Base-by-base conservation (phyloP, 148 eudicot species). In the Chenopodium formosanum region DNA sequence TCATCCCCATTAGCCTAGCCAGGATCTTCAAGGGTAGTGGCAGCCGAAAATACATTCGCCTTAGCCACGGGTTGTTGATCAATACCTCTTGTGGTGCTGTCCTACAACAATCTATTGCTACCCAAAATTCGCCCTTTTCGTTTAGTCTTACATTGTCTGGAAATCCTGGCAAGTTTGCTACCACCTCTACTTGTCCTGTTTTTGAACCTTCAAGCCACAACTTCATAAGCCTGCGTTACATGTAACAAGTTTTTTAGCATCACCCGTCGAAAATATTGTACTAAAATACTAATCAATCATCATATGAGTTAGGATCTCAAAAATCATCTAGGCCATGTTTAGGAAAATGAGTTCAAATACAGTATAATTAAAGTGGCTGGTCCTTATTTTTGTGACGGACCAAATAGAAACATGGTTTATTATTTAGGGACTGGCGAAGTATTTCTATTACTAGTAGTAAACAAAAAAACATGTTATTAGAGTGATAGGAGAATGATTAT, bases 51-150 rank as follows among this genome's bases (percentile, higher is more conserved):
- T 95, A 93, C 1, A 95, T 62, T 78, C 89, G 89, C 46, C 99
- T 86, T 52, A 92, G 81, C 99, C 99, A 92, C 22, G 99, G 97
- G 62, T 93, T 70, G 84, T 90, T 78, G 8, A 86, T 83, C 17
- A 95, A 63, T 17, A 91, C 29, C 82, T 93, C 97, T 76, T 95
- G 99, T 19, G 88, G 81, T 56, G 81, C 79, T 7, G 99, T 95
- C 32, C 99, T 80, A 78, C 99, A 95, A 77, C 99, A 93, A 48
- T 95, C 99, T 75, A 95, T 93, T 1, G 97, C 97, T 14, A 95
- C 97, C 99, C 97, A 95, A 65, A 92, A 95, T 53, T 93, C 86
- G 0, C 99, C 99, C 50, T 78, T 93, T 48, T 93, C 94, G 69
- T 91, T 95, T 3, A 91, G 50, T 82, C 99, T 85, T 27, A 95